Evolutionary conservation across 2,329 filamentous ascomycete species (phyloP), one percentile per base, ranked within the genome.

Genomic region (Exophiala aquamarina): DNA sequence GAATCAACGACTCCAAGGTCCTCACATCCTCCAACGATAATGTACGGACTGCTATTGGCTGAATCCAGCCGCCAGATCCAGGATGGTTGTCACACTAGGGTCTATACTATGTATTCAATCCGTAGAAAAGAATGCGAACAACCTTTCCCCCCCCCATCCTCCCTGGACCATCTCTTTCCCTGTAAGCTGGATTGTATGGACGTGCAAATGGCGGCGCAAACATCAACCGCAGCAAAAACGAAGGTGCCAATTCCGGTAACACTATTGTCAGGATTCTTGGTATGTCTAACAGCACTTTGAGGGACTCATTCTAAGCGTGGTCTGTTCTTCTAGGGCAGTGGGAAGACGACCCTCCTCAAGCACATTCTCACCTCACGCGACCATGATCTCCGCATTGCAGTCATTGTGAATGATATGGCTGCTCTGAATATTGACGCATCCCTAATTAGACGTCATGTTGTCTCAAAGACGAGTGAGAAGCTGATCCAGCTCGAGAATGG

Each of bases 381-480:
- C 3, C 84, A 88, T 64, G 82, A 83, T 1, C 71, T 87, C 7
- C 75, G 77, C 1, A 86, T 89, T 47, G 85, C 83, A 1, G 79
- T 88, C 11, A 84, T 88, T 17, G 84, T 89, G 29, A 88, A 89
- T 55, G 85, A 88, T 50, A 86, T 88, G 67, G 79, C 79, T 51
- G 79, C 78, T 0, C 69, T 86, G 41, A 86, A 86, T 55, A 79
- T 86, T 55, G 82, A 87, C 47, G 82, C 82, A 0, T 73, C 79
- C 4, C 67, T 84, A 0, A 79, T 86, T 35, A 76, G 76, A 13
- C 70, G 78, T 2, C 75, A 82, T 58, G 74, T 73, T 18, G 65
- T 84, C 28, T 78, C 76, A 2, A 75, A 78, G 54, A 79, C 78
- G 0, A 69, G 83, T 31, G 81, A 86, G 54, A 83, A 85, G 53